Conservation (phyloP, 2,329 filamentous ascomycete genomes). For the Fusarium drepaniforme region DNA sequence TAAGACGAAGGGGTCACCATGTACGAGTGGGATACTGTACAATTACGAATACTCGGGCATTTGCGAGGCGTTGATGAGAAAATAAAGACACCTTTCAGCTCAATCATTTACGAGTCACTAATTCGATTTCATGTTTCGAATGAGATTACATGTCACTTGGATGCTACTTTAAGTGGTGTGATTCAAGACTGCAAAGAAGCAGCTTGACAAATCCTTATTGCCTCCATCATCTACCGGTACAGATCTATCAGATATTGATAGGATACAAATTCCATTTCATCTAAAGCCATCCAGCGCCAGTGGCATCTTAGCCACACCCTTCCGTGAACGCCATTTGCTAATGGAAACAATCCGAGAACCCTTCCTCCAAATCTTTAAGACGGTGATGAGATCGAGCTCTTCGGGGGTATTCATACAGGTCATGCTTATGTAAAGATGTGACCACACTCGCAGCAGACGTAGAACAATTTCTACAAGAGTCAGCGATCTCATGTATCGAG, state of each 20-base stretch:
- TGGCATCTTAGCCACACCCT: constrained; percentile 23
- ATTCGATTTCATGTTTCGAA: not conserved
- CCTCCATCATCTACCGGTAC: not conserved
- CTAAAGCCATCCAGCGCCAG: constrained; percentile 24
- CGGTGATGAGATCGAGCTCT: constrained; percentile 22
- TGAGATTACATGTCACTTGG: constrained; percentile 15
- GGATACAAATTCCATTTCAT: constrained; percentile 30
- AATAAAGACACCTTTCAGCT: constrained; percentile 43
- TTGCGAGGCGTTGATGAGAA: constrained; percentile 51
- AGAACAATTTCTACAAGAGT: constrained; percentile 81
- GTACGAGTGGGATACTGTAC: constrained; percentile 48
- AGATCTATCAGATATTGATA: constrained; percentile 19
- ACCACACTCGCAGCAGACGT: constrained; percentile 94
- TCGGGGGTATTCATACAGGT: constrained; percentile 41
- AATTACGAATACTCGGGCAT: constrained; percentile 49
- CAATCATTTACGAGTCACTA: constrained; percentile 19
- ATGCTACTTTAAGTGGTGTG: not conserved
- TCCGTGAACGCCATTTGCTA: constrained; percentile 41
- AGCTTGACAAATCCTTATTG: constrained; percentile 9
- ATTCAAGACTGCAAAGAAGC: constrained; percentile 13
- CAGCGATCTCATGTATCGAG: not conserved
- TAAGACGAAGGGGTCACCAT: constrained; percentile 15
- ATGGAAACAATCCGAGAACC: constrained; percentile 29
- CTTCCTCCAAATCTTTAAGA: constrained; percentile 31
- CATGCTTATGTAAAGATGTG: constrained; percentile 77